Evolutionary conservation across 768 basidiomycete species (phyloP), one percentile per base, ranked within the genome.

Genomic region (Lentinula guzmanii): DNA sequence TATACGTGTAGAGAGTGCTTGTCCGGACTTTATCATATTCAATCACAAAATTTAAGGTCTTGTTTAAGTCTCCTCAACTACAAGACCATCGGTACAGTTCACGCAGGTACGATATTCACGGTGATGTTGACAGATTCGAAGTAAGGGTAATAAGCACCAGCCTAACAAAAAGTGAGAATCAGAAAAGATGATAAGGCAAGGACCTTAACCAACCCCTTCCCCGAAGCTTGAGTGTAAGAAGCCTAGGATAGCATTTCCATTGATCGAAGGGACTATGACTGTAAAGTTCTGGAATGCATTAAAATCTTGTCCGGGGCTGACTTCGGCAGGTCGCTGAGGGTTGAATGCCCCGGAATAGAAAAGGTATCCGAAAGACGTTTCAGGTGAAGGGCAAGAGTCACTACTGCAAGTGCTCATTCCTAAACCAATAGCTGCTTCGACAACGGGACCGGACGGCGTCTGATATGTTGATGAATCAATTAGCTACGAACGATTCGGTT

Each of bases 221-320:
- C 55, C 55, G 31, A 56, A 56, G n/a, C 55, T 56, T 24, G 55
- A 56, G 21, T 56, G 55, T 24, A 56, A 56, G 39, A 56, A 56
- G 24, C 55, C 55, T 15, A 56, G 41, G 24, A 56, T 43, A 31
- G 55, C 55, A 21, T 16, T 18, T 24, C 55, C 55, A 24, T 15
- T 31, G 11, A 56, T 56, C 0, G 55, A 56, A 56, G 55, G 55
- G 1, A 56, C 55, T 16, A 18, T 43, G 28, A 45, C 41, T 5
- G 55, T 56, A 13, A 56, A 56, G 42, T 56, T 56, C 15, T 56
- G 55, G 39, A 56, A 56, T 10, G 55, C 55, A 15, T 45, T 56
- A 41, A 56, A 56, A 45, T 42, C 55, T 24, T 56, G 41, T 28
- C 39, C 39, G 21, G 10, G 15, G 11, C 16, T 24, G 11, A 42